A percentile compares a stretch with the other conserved stretches of the same genome.
Evolutionary conservation across 495 filamentous ascomycete species (phyloP).

Genomic region (Thozetella sp.): DNA sequence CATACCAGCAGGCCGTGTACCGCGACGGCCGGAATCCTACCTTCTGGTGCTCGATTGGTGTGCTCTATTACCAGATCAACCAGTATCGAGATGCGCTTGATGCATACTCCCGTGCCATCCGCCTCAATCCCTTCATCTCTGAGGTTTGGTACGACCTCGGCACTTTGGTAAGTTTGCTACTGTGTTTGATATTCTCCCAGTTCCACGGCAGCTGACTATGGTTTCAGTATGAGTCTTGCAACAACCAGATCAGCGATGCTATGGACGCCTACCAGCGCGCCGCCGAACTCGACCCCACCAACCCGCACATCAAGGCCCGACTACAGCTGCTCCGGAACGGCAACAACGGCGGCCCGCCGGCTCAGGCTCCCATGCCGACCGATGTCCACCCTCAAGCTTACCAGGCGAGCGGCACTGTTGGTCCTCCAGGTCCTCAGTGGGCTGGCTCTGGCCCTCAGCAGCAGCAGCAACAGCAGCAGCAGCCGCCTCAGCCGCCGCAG

Average conservation of each 20-base stretch:
- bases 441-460: slow-evolving; percentile 66
- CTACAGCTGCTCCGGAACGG: slow-evolving; percentile 83
- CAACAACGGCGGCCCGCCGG: slow-evolving; percentile 65
- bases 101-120: slow-evolving; percentile 97
- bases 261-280: slow-evolving; percentile 94
- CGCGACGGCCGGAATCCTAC: slow-evolving; percentile 97
- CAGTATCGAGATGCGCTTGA: slow-evolving; percentile 98
- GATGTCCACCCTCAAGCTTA: slow-evolving; percentile 76
- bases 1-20: slow-evolving; percentile 98
- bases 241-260: slow-evolving; percentile 97
- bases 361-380: slow-evolving; percentile 46
- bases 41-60: slow-evolving; percentile 99
- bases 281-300: slow-evolving; percentile 88
- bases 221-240: slow-evolving; percentile 95
- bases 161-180: slow-evolving; percentile 73
- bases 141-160: slow-evolving; percentile 99
- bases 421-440: slow-evolving; percentile 85
- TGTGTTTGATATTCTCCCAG: not conserved
- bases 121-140: slow-evolving; percentile 97
- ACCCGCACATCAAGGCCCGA: slow-evolving; percentile 95
- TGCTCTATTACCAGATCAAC: slow-evolving; percentile 99
- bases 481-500: slow-evolving; percentile 44
- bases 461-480: slow-evolving; percentile 53
- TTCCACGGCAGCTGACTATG: slow-evolving; percentile 16
- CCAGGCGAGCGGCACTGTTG: slow-evolving; percentile 67